Evolutionary conservation across 768 basidiomycete species (phyloP).

Genomic region (Lactarius tabidus): DNA sequence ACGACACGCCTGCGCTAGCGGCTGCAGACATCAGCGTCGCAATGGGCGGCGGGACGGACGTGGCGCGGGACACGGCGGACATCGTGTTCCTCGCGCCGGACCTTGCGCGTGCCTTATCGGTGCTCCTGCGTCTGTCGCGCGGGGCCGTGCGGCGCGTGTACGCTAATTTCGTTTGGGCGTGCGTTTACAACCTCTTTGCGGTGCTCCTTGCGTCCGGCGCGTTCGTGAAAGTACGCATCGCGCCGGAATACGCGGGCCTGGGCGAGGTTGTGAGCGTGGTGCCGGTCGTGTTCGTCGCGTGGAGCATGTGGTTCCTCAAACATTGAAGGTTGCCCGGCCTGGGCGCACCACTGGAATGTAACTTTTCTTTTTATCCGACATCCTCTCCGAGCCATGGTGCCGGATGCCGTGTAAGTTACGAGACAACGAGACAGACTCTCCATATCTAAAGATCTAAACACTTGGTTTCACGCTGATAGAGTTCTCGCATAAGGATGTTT

Average conservation of each 20-base stretch:
- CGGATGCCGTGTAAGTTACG: not conserved
- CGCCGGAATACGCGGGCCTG: slow-evolving; percentile 42
- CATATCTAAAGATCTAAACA: not conserved
- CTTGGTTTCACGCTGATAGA: not conserved
- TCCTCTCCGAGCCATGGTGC: not conserved
- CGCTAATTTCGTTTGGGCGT: slow-evolving; percentile 37
- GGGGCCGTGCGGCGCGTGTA: slow-evolving; percentile 36
- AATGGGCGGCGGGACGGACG: slow-evolving; percentile 33
- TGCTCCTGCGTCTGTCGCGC: slow-evolving; percentile 37
- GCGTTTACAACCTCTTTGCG: slow-evolving; percentile 44
- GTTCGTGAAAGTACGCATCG: slow-evolving; percentile 38
- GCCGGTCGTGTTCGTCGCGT: slow-evolving; percentile 39
- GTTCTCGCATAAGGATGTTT: not conserved
- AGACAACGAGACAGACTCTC: not conserved
- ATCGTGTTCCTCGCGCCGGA: slow-evolving; percentile 40
- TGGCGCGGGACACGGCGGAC: slow-evolving; percentile 43
- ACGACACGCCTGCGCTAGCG: slow-evolving; percentile 48
- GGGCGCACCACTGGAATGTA: not conserved
- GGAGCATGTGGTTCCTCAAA: slow-evolving; percentile 26
- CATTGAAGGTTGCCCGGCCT: not conserved
- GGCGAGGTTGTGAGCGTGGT: slow-evolving; percentile 43
- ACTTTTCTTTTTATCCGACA: not conserved
- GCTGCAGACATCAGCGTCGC: slow-evolving; percentile 49
- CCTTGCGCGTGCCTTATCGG: slow-evolving; percentile 35
- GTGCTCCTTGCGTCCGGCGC: slow-evolving; percentile 49